Evolutionary conservation across 2,329 filamentous ascomycete genomes (phyloP), one percentile per base, ranked within the genome.

Genomic region (Phialemonium atrogriseum): DNA sequence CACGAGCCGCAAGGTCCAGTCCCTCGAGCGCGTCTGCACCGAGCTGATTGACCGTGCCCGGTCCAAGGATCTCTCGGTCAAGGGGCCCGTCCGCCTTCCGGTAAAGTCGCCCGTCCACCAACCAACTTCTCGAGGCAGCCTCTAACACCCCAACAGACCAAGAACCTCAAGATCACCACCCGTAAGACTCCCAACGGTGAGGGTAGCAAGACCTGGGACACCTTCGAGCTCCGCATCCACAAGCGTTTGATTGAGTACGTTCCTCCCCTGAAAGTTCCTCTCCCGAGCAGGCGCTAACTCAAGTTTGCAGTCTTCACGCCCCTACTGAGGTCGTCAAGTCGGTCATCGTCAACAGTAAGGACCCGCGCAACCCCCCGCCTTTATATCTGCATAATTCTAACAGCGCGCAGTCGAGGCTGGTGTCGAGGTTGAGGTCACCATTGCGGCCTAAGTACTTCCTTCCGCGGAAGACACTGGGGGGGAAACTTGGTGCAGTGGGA

Each of bases 201-300:
- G 80, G 91, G 91, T 72, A 93, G 84, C 68, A 98, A 98, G 86
- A 98, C 91, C 60, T 98, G 91, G 91, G 91, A 96, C 66, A 80
- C 76, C 66, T 98, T 75, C 68, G 89, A 98, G 82, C 93, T 98
- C 87, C 83, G 89, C 72, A 94, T 95, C 64, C 87, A 95, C 80
- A 95, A 95, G 83, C 84, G 88, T 54, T 76, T 95, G 59, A 95
- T 95, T 60, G 88, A 94, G 78, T 84, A 62, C 55, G 78, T 74
- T 26, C 33, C 27, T 20, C 22, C 20, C 17, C 23, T n/a, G 5
- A 14, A 12, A 6, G 14, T 22, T 16, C 7, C 20, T 9, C 21
- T 13, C 5, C 15, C 11, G 11, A 13, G 19, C 10, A 10, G 10
- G 17, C 17, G 23, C 19, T 22, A 15, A 16, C 12, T 13, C 10